Percentiles rank a stretch among this genome's conserved stretches.
Conservation (phyloP, 2,329 filamentous ascomycete genomes). For the Cercospora citrullina region DNA sequence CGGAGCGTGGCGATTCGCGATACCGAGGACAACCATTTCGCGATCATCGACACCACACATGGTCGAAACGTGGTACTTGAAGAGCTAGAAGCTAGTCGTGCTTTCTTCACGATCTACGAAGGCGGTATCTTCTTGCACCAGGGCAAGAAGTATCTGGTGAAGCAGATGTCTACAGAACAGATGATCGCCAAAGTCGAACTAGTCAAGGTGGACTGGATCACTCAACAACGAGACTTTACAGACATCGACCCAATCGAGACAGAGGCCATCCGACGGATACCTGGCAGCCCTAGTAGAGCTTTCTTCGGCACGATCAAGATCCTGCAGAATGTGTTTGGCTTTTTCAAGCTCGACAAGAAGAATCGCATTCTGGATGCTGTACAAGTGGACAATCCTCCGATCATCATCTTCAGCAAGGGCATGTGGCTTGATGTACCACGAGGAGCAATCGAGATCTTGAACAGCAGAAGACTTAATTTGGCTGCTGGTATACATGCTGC, state of each 20-base stretch:
- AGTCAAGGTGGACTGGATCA: conserved; percentile 93
- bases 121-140: conserved; percentile 97
- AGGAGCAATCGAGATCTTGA: conserved; percentile 74
- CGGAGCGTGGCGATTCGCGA: conserved; percentile 85
- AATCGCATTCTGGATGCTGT: conserved; percentile 87
- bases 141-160: conserved; percentile 87
- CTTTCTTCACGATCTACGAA: conserved; percentile 94
- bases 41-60: conserved; percentile 84
- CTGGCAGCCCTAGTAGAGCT: conserved; percentile 63
- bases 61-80: conserved; percentile 83
- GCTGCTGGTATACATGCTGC: conserved; percentile 92
- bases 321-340: conserved; percentile 86
- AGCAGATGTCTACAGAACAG: conserved; percentile 78
- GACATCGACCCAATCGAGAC: conserved; percentile 93
- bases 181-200: conserved; percentile 83
- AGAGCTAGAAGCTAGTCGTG: conserved; percentile 93
- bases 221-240: conserved; percentile 86
- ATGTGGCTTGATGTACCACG: conserved; percentile 95
- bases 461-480: conserved; percentile 70
- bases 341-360: conserved; percentile 92
- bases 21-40: conserved; percentile 88
- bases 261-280: conserved; percentile 76
- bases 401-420: conserved; percentile 79
- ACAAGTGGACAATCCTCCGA: conserved; percentile 88
- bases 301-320: conserved; percentile 88